These are phyloP conservation scores for Haplosporangium sp. DNA, from an alignment of 371 early-diverging fungal genomes.

Conservation along the genomic window DNA sequence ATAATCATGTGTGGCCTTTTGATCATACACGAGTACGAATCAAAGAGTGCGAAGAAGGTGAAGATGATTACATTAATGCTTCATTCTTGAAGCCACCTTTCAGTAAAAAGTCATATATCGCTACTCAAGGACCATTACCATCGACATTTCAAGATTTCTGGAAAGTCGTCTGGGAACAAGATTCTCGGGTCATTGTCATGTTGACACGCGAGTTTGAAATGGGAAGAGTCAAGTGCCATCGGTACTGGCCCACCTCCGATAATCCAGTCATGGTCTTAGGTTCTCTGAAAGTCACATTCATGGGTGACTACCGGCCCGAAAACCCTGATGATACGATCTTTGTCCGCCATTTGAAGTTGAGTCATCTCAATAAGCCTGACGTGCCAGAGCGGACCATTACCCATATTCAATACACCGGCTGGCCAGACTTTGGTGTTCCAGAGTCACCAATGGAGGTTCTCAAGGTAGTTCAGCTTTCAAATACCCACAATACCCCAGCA, in stretches of 20 bases:
- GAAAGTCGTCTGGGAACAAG: constrained; percentile 90
- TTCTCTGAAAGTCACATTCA: constrained; percentile 38
- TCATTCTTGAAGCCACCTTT: constrained; percentile 69
- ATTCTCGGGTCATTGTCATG: constrained; percentile 85
- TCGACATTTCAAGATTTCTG: constrained; percentile 91
- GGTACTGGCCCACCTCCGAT: constrained; percentile 77
- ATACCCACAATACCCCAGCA: constrained; percentile 32
- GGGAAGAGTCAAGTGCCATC: constrained; percentile 77
- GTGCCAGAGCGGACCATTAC: constrained; percentile 63
- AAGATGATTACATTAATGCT: constrained; percentile 89
- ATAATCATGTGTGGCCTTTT: constrained; percentile 84
- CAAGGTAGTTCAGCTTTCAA: constrained; percentile 70
- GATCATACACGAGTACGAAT: constrained; percentile 70
- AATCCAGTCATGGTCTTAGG: constrained; percentile 59
- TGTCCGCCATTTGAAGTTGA: constrained; percentile 32
- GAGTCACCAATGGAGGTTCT: constrained; percentile 71
- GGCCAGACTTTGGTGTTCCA: constrained; percentile 92
- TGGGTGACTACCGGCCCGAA: constrained; percentile 25
- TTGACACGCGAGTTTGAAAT: constrained; percentile 88
- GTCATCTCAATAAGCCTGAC: constrained; percentile 7
- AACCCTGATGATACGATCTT: constrained; percentile 12
- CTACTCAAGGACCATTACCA: constrained; percentile 90
- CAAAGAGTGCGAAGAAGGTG: constrained; percentile 33
- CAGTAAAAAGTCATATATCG: constrained; percentile 71
- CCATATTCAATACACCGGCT: constrained; percentile 88